Evolutionary conservation across 257 asterid genomes (phyloP), one percentile per base, ranked within the genome.

Genomic region (Solanum microdontum): DNA sequence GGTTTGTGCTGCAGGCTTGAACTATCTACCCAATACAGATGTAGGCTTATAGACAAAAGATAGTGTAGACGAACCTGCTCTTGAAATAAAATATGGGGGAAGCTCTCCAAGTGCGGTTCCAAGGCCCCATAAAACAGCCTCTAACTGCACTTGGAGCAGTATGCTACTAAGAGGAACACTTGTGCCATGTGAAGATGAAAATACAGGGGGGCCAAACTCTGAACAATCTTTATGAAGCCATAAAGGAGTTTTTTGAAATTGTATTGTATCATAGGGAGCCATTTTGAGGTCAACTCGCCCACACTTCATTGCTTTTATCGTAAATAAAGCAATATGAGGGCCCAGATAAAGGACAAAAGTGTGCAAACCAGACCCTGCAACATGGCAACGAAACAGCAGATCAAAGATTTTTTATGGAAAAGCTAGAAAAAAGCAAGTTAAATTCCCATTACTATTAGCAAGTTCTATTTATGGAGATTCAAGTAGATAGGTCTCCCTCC

Each of bases 21-120:
- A 45, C 60, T 70, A 28, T 68, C 32, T 32, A 73, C 23, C 24
- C 24, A 3, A 32, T 77, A 91, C 12, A 11, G 26, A 26, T 68
- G 28, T 8, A 21, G 51, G 77, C 37, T 4, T 79, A 26, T 6
- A 79, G 24, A 45, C 37, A 24, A 26, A 43, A 43, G 66, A 43
- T 73, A 34, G 48, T 19, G 83, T 23, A 37, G 39, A 79, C 90
- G 69, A 89, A 96, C 99, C 99, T 86, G 99, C 98, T 92, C 99
- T 92, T 86, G 99, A 96, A 89, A 96, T 95, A 87, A 96, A 96
- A 91, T 96, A 96, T 17, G 99, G 99, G 79, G 98, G 99, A 66
- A 96, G 98, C 89, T 96, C 99, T 39, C 99, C 99, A 43, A 96
- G 98, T 21, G 99, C 94, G 34, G 99, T 96, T 64, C 99, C 98